Evolutionary conservation across 164 flowering plant species (phyloP).

Genomic region (Pachysandra terminalis): DNA sequence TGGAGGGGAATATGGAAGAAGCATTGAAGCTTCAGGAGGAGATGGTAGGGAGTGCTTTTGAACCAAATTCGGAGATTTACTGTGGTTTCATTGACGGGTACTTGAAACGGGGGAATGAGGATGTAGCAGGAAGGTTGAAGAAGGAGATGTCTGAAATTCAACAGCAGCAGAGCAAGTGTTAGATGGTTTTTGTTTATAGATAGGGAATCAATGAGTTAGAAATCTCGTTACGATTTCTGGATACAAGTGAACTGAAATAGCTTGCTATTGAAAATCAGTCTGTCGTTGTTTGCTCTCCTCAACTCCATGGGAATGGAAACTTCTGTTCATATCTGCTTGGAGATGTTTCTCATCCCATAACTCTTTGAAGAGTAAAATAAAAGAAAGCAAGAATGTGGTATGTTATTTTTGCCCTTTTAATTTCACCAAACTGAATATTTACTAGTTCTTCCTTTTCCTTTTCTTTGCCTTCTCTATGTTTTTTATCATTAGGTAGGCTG

Average conservation of each 20-base stretch:
- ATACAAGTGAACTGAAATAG: too few relatives aligned
- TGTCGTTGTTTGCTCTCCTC: too few relatives aligned
- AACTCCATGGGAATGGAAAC: too few relatives aligned
- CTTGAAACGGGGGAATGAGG: constrained; percentile 41
- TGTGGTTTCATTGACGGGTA: constrained; percentile 61
- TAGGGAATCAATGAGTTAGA: neutral
- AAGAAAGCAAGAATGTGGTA: neutral
- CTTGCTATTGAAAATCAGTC: too few relatives aligned
- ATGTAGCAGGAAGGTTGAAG: constrained; percentile 41
- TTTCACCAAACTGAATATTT: neutral
- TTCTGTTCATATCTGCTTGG: neutral
- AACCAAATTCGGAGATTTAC: constrained; percentile 51
- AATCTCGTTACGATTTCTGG: neutral
- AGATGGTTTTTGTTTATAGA: neutral
- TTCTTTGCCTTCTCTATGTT: too few relatives aligned
- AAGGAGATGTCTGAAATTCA: constrained; percentile 44
- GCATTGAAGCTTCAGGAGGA: constrained; percentile 71
- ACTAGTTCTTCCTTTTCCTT: too few relatives aligned
- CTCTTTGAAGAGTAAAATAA: too few relatives aligned
- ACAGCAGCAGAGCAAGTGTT: constrained; percentile 8
- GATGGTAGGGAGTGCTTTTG: constrained; percentile 78
- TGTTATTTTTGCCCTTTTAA: neutral
- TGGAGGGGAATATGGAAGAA: constrained; percentile 57
- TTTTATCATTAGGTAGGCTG: too few relatives aligned
- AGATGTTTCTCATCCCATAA: neutral